Evolutionary conservation across 805 yeast genomes (phyloP), one percentile per base, ranked within the genome.

Genomic region (Lipomyces lipofer): DNA sequence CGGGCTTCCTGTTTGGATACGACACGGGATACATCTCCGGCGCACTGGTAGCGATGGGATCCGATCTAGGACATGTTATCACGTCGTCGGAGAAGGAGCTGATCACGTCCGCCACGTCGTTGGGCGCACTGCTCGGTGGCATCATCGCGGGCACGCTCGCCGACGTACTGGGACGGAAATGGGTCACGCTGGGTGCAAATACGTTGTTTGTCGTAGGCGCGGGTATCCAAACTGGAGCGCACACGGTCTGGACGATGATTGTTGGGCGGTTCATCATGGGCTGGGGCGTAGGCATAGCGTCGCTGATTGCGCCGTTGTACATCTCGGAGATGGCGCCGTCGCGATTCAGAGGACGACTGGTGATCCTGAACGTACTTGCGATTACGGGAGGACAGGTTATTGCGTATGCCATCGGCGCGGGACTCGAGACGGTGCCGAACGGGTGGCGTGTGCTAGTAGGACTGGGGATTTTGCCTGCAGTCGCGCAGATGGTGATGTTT

Each of bases 371-470:
- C 70, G 89, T 91, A 54, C 73, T 92, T 64, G 89, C 94, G 66
- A 84, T 94, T 62, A 94, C 99, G 2, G 92, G 95, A 56, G 98
- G 98, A 63, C 98, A 94, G 73, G 78, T 92, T 59, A 78, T 94
- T 42, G 98, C 98, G 8, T 94, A 94, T 68, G 96, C 87, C 51
- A 84, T 88, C 67, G 96, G 96, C 73, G 94, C 95, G 63, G 97
- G 95, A 25, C 77, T 91, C 39, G 78, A 80, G 32, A 73, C 77
- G 40, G 86, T 88, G 25, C 63, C 78, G 54, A 84, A 88, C 65
- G 98, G 98, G 49, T 92, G 98, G 98, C 81, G 97, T 70, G 81
- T 89, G 40, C 77, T 89, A 25, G 97, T 94, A 32, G 98, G 97
- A 4, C 73, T 94, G 32, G 86, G 96, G 45, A 80, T 94, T 75